A percentile compares a stretch with the other conserved stretches of the same genome.
phyloP scores from a whole-genome alignment of 768 basidiomycete genomes.

The Leccinum olivaceopallidum region DNA sequence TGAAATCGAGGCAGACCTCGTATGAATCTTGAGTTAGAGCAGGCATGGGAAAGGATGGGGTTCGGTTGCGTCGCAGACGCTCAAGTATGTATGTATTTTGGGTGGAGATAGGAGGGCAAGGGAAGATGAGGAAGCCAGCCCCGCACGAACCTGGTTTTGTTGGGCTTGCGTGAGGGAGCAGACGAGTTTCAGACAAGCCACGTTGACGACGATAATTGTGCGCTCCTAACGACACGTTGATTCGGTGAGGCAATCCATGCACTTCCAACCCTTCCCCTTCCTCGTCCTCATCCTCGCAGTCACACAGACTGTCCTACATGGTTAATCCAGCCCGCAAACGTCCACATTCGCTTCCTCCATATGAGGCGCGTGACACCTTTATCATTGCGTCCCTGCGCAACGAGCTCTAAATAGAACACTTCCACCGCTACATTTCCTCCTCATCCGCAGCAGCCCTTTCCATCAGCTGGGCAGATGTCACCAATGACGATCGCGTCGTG shows the following conservation, averaged over 20 bases:
- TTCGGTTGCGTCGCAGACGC: conserved; percentile 34
- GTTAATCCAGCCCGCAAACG: conserved; percentile 32
- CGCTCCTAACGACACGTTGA: conserved; percentile 35
- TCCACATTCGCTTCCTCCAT: conserved; percentile 35
- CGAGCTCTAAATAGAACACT: conserved; percentile 37
- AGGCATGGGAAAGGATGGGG: conserved; percentile 47
- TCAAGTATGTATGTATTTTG: conserved; percentile 17
- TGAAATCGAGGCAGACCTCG: conserved; percentile 68
- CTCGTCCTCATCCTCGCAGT: conserved; percentile 28
- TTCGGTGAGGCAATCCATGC: conserved; percentile 22
- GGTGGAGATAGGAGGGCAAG: conserved; percentile 19
- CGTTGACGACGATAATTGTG: conserved; percentile 28
- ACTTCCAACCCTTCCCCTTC: conserved; percentile 32
- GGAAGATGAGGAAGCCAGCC: conserved; percentile 23
- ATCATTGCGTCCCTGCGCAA: conserved; percentile 38
- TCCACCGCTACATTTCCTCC: conserved; percentile 22
- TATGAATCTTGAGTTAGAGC: conserved; percentile 52
- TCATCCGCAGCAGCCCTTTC: conserved; percentile 20
- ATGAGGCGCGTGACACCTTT: conserved; percentile 29
- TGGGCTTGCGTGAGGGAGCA: conserved; percentile 32
- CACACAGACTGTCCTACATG: not conserved
- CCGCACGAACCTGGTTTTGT: conserved; percentile 35
- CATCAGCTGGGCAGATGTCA: conserved; percentile 20
- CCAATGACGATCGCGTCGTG: conserved; percentile 32
- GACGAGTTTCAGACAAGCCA: conserved; percentile 30